Percentiles rank a stretch among this genome's conserved stretches.
phyloP scores from a whole-genome alignment of 1,284 basidiomycete species.

The Hymenochaete sp. region DNA sequence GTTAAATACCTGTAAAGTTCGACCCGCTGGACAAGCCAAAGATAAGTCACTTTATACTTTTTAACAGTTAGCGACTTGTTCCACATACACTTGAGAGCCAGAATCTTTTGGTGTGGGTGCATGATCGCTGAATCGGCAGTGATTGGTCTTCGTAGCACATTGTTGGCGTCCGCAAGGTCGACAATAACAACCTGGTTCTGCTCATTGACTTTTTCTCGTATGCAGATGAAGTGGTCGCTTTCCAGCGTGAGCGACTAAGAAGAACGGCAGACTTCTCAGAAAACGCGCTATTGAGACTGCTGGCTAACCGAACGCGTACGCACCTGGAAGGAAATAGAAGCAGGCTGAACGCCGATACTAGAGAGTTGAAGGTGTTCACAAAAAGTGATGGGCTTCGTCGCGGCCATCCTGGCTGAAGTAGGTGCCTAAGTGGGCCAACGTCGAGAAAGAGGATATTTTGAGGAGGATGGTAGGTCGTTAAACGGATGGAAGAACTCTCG shows the following conservation, averaged over 20 bases:
- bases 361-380: constrained; percentile 91
- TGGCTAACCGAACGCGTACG: constrained; percentile 22
- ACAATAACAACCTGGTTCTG: constrained; percentile 97
- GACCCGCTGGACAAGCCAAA: constrained; percentile 51
- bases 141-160: constrained; percentile 94
- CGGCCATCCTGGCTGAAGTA: constrained; percentile 28
- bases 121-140: constrained; percentile 98
- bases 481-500: constrained; percentile 10
- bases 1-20: constrained; percentile 97
- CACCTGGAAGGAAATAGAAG: constrained; percentile 96
- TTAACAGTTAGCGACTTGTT: constrained; percentile 14
- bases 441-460: no score
- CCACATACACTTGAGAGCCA: constrained; percentile 82
- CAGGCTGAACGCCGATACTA: constrained; percentile 90
- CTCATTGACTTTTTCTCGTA: constrained; percentile 83
- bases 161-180: constrained; percentile 91
- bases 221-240: constrained; percentile 95
- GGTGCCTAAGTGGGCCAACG: constrained; percentile 15
- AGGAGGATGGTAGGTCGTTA: no score
- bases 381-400: constrained; percentile 68
- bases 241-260: constrained; percentile 81
- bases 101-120: constrained; percentile 95
- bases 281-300: constrained; percentile 6
- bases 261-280: constrained; percentile 16
- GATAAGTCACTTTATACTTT: not conserved